These are phyloP conservation scores for Typha latifolia DNA, from an alignment of 176 grass and related monocot species.

Conservation along the genomic window DNA sequence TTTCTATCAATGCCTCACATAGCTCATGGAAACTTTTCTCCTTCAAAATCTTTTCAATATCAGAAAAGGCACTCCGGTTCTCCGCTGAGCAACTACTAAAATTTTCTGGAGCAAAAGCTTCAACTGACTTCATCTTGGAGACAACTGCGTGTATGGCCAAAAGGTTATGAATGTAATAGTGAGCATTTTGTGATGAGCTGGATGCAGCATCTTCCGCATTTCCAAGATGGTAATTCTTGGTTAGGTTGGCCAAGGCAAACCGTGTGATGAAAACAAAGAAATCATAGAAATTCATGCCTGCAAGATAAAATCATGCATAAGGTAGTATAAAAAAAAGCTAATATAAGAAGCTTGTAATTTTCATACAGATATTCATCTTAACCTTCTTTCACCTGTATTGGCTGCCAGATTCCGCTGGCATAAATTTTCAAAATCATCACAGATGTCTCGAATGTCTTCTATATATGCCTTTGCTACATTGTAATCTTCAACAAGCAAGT, in stretches of 20 bases:
- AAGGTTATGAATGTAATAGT: conserved; percentile 52
- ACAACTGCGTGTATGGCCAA: conserved; percentile 50
- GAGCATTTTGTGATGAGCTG: conserved; percentile 19
- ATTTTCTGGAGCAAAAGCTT: conserved; percentile 53
- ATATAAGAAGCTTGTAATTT: neutral
- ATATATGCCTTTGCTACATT: conserved; percentile 91
- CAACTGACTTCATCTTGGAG: conserved; percentile 49
- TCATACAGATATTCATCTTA: neutral
- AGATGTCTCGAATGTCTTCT: conserved; percentile 91
- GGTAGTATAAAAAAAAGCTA: conserved; percentile 16
- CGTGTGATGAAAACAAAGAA: conserved; percentile 81
- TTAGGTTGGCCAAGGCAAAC: conserved; percentile 50
- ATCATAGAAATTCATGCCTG: conserved; percentile 95
- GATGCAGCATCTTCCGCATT: conserved; percentile 20
- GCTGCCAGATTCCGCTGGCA: conserved; percentile 89
- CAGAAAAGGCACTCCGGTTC: conserved; percentile 65
- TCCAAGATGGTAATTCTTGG: conserved; percentile 52
- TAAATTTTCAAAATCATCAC: conserved; percentile 79
- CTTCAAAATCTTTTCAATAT: conserved; percentile 55
- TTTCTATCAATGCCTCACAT: conserved; percentile 26
- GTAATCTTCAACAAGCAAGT: conserved; percentile 90
- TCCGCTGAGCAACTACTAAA: conserved; percentile 46
- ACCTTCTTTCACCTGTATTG: conserved; percentile 57
- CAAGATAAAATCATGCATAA: conserved; percentile 23
- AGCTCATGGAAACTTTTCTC: conserved; percentile 61